Conservation (phyloP, 768 basidiomycete genomes). For the Leccinum uliginosum region DNA sequence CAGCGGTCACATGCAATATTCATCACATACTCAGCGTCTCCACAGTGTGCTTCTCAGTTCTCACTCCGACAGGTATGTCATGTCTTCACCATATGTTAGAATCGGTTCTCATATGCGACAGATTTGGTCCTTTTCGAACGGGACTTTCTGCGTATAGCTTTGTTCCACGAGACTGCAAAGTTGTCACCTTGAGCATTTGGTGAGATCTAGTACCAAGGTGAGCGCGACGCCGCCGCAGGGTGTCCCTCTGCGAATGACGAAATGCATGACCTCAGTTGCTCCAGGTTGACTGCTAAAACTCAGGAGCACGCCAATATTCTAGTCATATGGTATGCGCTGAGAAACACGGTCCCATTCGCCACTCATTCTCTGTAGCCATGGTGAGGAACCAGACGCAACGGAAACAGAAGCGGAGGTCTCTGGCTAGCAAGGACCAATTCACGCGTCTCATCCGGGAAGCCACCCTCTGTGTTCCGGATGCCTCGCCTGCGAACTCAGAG, state of each 20-base stretch:
- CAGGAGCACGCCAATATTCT: not conserved
- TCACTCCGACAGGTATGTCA: not conserved
- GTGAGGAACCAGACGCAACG: conserved; percentile 17
- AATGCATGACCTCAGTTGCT: not conserved
- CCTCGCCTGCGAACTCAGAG: conserved; percentile 1
- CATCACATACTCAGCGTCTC: too few relatives aligned
- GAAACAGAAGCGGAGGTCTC: conserved; percentile 23
- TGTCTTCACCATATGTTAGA: not conserved
- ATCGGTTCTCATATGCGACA: not conserved
- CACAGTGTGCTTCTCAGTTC: not conserved
- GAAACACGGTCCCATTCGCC: not conserved
- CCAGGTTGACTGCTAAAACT: not conserved
- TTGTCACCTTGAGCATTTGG: not conserved
- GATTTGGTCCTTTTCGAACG: not conserved
- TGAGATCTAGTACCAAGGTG: conserved; percentile 2
- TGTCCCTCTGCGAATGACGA: not conserved
- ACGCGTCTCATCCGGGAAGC: conserved; percentile 22
- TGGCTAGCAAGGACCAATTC: conserved; percentile 22
- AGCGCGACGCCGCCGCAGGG: not conserved
- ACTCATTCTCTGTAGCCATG: conserved; percentile 8
- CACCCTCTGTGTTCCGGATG: not conserved
- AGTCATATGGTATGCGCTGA: conserved; percentile 3
- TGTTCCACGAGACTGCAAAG: not conserved
- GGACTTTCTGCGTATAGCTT: conserved; percentile 33
- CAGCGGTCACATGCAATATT: conserved; percentile 2